phyloP scores from a whole-genome alignment of 139 green algal genomes.

The Micromonas commoda region DNA sequence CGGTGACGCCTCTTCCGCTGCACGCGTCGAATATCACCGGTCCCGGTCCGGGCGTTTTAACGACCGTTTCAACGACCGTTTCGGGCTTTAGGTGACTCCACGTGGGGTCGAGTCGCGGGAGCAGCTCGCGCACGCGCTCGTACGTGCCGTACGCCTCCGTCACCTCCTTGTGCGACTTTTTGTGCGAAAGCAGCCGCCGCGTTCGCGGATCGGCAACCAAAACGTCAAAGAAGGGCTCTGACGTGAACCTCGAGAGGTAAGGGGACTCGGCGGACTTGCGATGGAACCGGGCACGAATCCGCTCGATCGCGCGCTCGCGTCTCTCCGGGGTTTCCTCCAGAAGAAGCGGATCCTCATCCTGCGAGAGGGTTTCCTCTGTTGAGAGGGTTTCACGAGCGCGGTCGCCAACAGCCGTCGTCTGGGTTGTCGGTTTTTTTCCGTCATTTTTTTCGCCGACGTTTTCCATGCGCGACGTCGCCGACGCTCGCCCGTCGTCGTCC shows the following conservation, averaged over 20 bases:
- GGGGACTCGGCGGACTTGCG: no score
- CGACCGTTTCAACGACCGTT: no score
- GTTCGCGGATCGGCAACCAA: neutral
- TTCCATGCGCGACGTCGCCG: no score
- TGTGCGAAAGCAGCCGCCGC: neutral
- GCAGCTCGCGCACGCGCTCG: neutral
- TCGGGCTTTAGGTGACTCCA: no score
- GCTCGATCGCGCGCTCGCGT: no score
- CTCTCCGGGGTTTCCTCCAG: no score
- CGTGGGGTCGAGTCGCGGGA: neutral
- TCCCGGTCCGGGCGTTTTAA: no score
- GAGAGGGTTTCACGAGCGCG: no score
- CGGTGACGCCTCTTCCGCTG: neutral
- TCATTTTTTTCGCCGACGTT: neutral
- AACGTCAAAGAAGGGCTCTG: neutral
- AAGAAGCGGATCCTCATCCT: no score
- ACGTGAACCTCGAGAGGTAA: neutral
- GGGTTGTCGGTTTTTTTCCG: neutral
- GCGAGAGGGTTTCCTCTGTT: no score
- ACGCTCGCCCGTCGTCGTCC: neutral
- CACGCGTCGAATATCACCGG: neutral
- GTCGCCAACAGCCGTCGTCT: no score
- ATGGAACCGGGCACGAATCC: no score
- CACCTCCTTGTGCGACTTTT: neutral
- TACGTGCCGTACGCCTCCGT: neutral